Evolutionary conservation across 257 asterid genomes (phyloP).

Genomic region (Fraxinus cuspidata): DNA sequence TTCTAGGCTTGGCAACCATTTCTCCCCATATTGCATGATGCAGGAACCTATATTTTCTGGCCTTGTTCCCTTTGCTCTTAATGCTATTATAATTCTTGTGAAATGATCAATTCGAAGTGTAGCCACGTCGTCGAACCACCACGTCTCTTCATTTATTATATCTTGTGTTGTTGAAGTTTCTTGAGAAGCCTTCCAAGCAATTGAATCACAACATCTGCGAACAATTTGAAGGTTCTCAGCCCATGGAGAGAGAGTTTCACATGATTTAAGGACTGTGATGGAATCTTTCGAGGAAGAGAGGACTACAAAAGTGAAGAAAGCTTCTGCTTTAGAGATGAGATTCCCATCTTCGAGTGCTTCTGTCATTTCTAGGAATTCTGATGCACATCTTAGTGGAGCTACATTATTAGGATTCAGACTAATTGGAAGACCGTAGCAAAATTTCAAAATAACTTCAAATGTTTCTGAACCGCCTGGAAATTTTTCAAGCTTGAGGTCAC

Average conservation of each 20-base stretch:
- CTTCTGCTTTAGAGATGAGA: slow-evolving; percentile 69
- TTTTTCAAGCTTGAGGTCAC: slow-evolving; percentile 58
- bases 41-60: slow-evolving; percentile 66
- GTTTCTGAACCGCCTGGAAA: slow-evolving; percentile 82
- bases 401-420: slow-evolving; percentile 55
- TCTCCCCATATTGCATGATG: slow-evolving; percentile 57
- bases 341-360: slow-evolving; percentile 83
- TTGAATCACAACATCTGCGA: slow-evolving; percentile 77
- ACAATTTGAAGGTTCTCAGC: slow-evolving; percentile 86
- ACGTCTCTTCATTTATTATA: slow-evolving; percentile 32
- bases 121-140: slow-evolving; percentile 75
- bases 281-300: slow-evolving; percentile 81
- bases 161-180: slow-evolving; percentile 43
- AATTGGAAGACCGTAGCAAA: slow-evolving; percentile 66
- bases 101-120: slow-evolving; percentile 73
- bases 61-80: slow-evolving; percentile 56
- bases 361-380: slow-evolving; percentile 82
- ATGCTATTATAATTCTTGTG: slow-evolving; percentile 57
- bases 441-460: slow-evolving; percentile 57
- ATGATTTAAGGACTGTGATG: slow-evolving; percentile 58
- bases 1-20: slow-evolving; percentile 57
- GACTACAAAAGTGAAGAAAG: slow-evolving; percentile 77
- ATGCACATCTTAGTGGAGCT: slow-evolving; percentile 74
- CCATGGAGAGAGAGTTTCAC: slow-evolving; percentile 79
- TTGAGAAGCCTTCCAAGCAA: slow-evolving; percentile 58